Percentiles rank a stretch among this genome's conserved stretches.
Evolutionary conservation across 2,329 filamentous ascomycete species (phyloP).

Genomic region (Colletotrichum plurivorum): DNA sequence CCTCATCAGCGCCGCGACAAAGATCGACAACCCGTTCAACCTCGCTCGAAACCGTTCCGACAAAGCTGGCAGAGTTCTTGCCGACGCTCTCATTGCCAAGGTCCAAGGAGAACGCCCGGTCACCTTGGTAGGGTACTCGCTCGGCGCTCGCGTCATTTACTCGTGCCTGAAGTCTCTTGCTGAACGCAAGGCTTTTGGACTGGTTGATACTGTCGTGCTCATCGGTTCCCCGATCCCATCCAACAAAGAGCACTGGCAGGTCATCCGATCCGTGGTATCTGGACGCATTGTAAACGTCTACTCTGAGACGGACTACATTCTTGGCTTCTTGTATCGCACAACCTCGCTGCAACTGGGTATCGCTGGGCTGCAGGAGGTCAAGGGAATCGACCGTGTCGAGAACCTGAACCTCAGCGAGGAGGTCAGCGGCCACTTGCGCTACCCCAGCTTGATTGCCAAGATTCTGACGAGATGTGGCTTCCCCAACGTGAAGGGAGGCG

Average conservation of each 20-base stretch:
- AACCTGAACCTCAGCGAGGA: conserved; percentile 67
- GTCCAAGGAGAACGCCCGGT: conserved; percentile 87
- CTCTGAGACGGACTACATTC: conserved; percentile 87
- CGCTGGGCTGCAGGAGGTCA: conserved; percentile 83
- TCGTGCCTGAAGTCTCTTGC: conserved; percentile 84
- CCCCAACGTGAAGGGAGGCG: conserved; percentile 59
- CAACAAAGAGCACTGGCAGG: conserved; percentile 79
- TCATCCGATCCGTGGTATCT: conserved; percentile 82
- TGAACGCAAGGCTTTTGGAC: conserved; percentile 83
- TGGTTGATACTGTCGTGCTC: conserved; percentile 86
- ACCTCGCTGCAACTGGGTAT: conserved; percentile 87
- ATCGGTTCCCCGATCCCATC: conserved; percentile 87
- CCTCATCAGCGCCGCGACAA: conserved; percentile 74
- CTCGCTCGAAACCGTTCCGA: conserved; percentile 83
- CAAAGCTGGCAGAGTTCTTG: conserved; percentile 84
- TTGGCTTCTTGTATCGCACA: conserved; percentile 89
- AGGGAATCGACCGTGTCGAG: conserved; percentile 75
- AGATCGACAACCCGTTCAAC: conserved; percentile 86
- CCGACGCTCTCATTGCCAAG: conserved; percentile 85
- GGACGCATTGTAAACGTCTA: conserved; percentile 91
- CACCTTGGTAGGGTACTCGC: conserved; percentile 84
- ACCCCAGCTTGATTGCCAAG: conserved; percentile 64
- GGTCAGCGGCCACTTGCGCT: conserved; percentile 69
- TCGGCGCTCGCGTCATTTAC: conserved; percentile 87
- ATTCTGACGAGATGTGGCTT: conserved; percentile 69